These are phyloP conservation scores for Kuraishia floccosa DNA, from an alignment of 805 yeast species.

Conservation along the genomic window DNA sequence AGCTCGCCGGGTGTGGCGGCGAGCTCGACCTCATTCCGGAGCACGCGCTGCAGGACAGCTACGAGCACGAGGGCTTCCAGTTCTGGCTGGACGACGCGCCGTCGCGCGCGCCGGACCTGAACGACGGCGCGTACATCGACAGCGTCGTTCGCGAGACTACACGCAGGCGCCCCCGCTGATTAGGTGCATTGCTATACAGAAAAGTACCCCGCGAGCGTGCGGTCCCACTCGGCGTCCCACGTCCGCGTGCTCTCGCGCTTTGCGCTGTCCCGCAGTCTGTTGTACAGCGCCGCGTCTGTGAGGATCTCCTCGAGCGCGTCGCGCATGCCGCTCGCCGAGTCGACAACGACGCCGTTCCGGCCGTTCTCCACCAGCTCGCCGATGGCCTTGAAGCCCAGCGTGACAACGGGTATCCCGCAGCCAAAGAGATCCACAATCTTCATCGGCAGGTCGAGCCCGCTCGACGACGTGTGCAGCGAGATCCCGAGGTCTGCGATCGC, in stretches of 20 bases:
- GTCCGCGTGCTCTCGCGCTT: conserved; percentile 49
- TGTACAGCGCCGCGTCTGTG: conserved; percentile 14
- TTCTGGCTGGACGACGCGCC: conserved; percentile 30
- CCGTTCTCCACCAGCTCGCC: conserved; percentile 63
- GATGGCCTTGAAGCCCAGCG: conserved; percentile 68
- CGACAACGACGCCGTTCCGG: conserved; percentile 57
- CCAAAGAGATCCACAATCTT: conserved; percentile 95
- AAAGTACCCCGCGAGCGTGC: conserved; percentile 22
- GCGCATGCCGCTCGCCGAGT: conserved; percentile 29
- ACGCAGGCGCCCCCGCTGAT: no score
- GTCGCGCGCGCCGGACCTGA: conserved; percentile 20
- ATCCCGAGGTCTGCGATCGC: conserved; percentile 79
- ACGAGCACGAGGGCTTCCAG: conserved; percentile 28
- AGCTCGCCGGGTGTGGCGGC: conserved; percentile 7
- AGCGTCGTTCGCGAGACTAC: not conserved
- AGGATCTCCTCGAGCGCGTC: conserved; percentile 25
- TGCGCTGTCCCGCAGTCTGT: conserved; percentile 55
- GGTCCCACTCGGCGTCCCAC: conserved; percentile 75
- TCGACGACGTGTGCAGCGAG: conserved; percentile 82
- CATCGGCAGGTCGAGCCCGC: conserved; percentile 96
- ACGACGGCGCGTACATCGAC: conserved; percentile 10
- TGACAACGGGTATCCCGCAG: conserved; percentile 84
- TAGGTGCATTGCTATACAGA: no score
- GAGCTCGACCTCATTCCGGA: conserved; percentile 44
- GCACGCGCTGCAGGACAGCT: conserved; percentile 28